Percentiles rank a stretch among this genome's conserved stretches.
These are phyloP conservation scores for Xylariaceae sp. DNA, from an alignment of 2,329 filamentous ascomycete genomes.

Conservation along the genomic window DNA sequence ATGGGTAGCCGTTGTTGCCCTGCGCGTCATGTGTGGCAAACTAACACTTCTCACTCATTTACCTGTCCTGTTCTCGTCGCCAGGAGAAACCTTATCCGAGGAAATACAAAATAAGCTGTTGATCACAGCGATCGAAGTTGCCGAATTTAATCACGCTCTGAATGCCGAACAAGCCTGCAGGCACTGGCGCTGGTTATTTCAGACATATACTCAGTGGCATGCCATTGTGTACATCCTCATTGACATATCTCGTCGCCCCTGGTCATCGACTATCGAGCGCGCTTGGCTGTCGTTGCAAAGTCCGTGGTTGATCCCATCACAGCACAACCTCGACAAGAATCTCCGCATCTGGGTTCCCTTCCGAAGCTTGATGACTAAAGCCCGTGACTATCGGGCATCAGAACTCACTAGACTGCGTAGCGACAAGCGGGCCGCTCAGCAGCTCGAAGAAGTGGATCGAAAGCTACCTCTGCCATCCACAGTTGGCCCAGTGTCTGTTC, in stretches of 20 bases:
- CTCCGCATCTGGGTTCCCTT: conserved; percentile 42
- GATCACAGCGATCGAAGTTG: conserved; percentile 68
- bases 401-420: conserved; percentile 36
- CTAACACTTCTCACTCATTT: conserved; percentile 77
- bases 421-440: conserved; percentile 24
- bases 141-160: conserved; percentile 67
- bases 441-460: conserved; percentile 31
- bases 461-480: conserved; percentile 28
- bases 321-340: conserved; percentile 26
- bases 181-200: conserved; percentile 49
- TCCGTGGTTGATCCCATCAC: conserved; percentile 27
- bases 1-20: conserved; percentile 52
- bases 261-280: conserved; percentile 27
- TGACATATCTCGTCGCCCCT: conserved; percentile 36
- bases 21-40: conserved; percentile 72
- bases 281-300: conserved; percentile 30
- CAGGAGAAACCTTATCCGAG: conserved; percentile 11
- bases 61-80: conserved; percentile 55
- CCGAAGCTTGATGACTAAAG: conserved; percentile 38
- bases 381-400: conserved; percentile 34
- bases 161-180: conserved; percentile 54
- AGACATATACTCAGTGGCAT: conserved; percentile 52
- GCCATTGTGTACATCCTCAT: conserved; percentile 49
- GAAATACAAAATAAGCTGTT: conserved; percentile 69
- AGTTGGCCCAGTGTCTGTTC: conserved; percentile 27